phyloP scores from a whole-genome alignment of 78 protist genomes.

The Planoprotostelium fungivorum region DNA sequence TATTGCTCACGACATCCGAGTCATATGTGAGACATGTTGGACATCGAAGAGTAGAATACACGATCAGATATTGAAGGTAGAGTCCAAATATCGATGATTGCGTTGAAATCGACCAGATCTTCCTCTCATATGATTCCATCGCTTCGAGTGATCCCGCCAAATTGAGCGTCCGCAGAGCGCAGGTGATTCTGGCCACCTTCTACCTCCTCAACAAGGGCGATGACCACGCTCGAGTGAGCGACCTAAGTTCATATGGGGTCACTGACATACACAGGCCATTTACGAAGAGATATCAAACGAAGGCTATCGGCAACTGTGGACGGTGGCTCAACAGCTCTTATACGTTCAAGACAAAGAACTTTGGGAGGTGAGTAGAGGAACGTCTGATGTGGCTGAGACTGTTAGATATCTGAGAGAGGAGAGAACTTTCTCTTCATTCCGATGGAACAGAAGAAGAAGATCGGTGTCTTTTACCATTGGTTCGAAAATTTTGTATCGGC shows the following conservation, averaged over 20 bases:
- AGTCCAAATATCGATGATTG: no score
- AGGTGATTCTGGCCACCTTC: neutral
- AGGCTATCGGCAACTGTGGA: neutral
- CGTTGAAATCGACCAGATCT: no score
- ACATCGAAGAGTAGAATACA: neutral
- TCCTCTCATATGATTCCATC: no score
- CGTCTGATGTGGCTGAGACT: neutral
- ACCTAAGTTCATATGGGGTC: neutral
- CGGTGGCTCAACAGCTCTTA: neutral
- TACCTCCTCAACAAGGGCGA: neutral
- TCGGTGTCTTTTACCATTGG: neutral
- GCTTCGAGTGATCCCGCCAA: no score
- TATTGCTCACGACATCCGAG: conserved; percentile 1
- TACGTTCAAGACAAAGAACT: neutral
- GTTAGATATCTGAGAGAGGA: neutral
- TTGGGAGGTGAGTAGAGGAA: neutral
- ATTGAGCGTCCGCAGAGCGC: neutral
- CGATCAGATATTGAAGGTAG: neutral
- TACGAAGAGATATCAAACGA: neutral
- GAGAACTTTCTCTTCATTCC: neutral
- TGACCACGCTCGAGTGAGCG: neutral
- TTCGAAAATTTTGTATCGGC: neutral
- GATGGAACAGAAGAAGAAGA: neutral
- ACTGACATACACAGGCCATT: neutral
- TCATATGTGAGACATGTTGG: neutral